Base-by-base conservation (phyloP, 2,329 filamentous ascomycete genomes). In the Rhytidhysteron rufulum region DNA sequence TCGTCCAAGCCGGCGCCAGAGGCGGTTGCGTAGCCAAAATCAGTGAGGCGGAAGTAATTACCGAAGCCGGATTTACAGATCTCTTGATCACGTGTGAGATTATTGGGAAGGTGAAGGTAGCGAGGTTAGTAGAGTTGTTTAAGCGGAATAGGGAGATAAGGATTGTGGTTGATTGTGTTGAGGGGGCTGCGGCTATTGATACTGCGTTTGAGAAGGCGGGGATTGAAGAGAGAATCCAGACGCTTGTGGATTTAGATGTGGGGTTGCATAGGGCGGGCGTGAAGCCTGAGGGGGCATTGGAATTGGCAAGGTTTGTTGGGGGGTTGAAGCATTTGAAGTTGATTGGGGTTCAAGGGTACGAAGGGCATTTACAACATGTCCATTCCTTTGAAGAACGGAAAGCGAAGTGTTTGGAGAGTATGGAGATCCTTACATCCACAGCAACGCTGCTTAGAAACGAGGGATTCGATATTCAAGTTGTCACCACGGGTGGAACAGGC, bases 21-120 rank as follows among this genome's bases (percentile, higher is more conserved):
- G 73, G 74, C 17, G 71, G 70, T 30, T 77, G 73, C 41, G 73
- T 77, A 2, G 73, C 73, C 5, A 77, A 77, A 44, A 63, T 77
- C 6, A 71, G 66, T 47, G 74, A 65, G 45, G 62, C 62, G 0
- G 62, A 65, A 41, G 52, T 62, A 22, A 57, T 65, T 42, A 65
- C 67, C 19, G 60, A 54, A 1, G 62, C 62, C 2, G 73, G 73
- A 8, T 71, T 76, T 42, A 65, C 68, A 13, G 73, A 76, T 49
- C 48, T 77, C 5, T 63, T 76, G 3, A 75, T 77, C 44, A 77
- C 73, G 7, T 74, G 72, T 42, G 73, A 75, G 54, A 67, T 76
- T 22, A 54, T 76, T 3, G 73, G 73, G 2, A 40, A 59, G 0
- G 57, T 58, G n/a, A 77, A 77, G 39, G 72, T 76, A 4, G 38